Base-by-base conservation (phyloP, 805 yeast genomes). In the Komagataella populi region DNA sequence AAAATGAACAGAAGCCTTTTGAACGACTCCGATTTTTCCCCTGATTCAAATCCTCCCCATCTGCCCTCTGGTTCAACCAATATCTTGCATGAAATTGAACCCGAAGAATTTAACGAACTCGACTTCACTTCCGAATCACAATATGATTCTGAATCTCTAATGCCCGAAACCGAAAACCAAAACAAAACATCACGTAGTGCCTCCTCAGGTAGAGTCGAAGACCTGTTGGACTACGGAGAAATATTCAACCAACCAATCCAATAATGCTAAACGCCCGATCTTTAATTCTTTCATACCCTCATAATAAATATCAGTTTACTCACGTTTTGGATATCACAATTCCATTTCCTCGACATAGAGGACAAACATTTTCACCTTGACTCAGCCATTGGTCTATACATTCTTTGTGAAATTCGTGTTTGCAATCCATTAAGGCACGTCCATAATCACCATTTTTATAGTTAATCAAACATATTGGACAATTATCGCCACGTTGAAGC, bases 351-450 rank as follows among this genome's bases (percentile, higher is more conserved):
- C 84, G 65, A 56, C 84, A 80, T 48, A 79, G 63, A 6, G 84
- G 84, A 60, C 84, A 80, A 17, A 74, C 71, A 55, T 79, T 80
- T 55, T 74, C 71, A 44, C 80, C 76, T 8, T 68, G 70, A 23
- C 69, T 54, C 8, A 80, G 63, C 84, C 84, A 80, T 52, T 72
- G 72, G 57, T 80, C 86, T 50, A 81, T 72, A 57, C 86, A 80
- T 1, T 65, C 71, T 48, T 64, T 63, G 60, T 81, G 86, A 63
- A 77, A 80, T 30, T 65, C 55, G 58, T 80, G 86, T 3, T 64
- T 60, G 58, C 86, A 80, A 8, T 57, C 51, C 16, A 59, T 52
- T 45, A 81, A 63, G 51, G 63, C 60, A 46, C 85, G 69, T 43
- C 79, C 70, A 17, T 62, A 57, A 23, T 80, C 84, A 22, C 68